phyloP scores from a whole-genome alignment of 352 stramenopile genomes.

The Peronospora belbahrii region DNA sequence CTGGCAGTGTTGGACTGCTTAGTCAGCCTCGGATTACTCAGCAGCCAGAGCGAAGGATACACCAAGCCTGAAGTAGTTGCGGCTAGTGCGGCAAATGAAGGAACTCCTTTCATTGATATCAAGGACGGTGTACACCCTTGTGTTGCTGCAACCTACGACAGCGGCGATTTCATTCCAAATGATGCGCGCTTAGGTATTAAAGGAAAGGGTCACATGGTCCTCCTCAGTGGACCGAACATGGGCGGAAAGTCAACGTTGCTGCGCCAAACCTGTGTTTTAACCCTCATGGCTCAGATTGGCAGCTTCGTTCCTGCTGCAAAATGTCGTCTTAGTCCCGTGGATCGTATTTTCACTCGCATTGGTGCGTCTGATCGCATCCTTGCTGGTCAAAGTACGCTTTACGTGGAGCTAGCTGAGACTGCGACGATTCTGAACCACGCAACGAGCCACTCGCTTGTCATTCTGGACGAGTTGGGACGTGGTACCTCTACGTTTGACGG shows the following conservation, averaged over 20 bases:
- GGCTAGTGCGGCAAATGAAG: slow-evolving; percentile 33
- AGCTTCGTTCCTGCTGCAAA: slow-evolving; percentile 96
- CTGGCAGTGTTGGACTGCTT: slow-evolving; percentile 93
- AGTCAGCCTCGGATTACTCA: slow-evolving; percentile 90
- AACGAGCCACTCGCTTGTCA: slow-evolving; percentile 92
- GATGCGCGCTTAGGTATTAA: slow-evolving; percentile 87
- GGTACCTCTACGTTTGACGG: slow-evolving; percentile 99
- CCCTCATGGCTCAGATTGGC: slow-evolving; percentile 98
- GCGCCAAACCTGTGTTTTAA: slow-evolving; percentile 95
- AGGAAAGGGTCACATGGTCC: slow-evolving; percentile 63
- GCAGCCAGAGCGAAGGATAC: slow-evolving; percentile 89
- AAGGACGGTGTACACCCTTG: slow-evolving; percentile 93
- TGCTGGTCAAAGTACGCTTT: slow-evolving; percentile 98
- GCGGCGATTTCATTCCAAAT: slow-evolving; percentile 95
- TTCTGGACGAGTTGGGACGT: slow-evolving; percentile 97
- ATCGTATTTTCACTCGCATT: slow-evolving; percentile 99
- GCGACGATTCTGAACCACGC: slow-evolving; percentile 95
- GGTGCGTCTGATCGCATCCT: slow-evolving; percentile 97
- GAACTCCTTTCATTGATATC: slow-evolving; percentile 82
- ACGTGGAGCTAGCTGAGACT: slow-evolving; percentile 98
- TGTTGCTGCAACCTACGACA: slow-evolving; percentile 76
- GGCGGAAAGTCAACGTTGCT: slow-evolving; percentile 98
- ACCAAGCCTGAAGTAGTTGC: slow-evolving; percentile 88
- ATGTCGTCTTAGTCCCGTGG: slow-evolving; percentile 92
- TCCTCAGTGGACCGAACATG: slow-evolving; percentile 98